Evolutionary conservation across 2,329 filamentous ascomycete genomes (phyloP), one percentile per base, ranked within the genome.

Genomic region (Diaporthe amygdali): DNA sequence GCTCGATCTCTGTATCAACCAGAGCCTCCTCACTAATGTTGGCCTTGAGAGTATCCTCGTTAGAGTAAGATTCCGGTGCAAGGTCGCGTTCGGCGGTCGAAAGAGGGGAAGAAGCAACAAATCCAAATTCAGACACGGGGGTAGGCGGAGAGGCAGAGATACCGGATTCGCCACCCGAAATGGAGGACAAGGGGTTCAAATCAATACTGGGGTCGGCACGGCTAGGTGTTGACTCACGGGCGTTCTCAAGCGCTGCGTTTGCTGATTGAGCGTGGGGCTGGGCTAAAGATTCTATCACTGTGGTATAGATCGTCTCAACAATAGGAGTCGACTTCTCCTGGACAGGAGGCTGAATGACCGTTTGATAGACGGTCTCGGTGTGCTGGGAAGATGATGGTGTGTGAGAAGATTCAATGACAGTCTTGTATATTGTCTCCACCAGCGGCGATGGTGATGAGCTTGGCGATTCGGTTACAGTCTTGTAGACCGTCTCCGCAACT

Each of bases 341-440:
- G 2, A 52, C 10, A 2, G 66, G 52, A 8, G 63, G 66, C 20
- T 69, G 41, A 4, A 68, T 66, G 15, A 71, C 56, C 15, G 70
- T 71, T 2, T 69, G 70, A 20, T 71, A 71, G 10, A 69, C n/a
- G 4, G 68, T 61, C 15, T 71, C 70, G 5, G 68, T 68, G 12
- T 59, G 66, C 39, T 46, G 39, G 17, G 56, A 63, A 4, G 56
- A 27, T 34, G 56, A 12, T 14, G 55, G 32, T 5, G 25, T 39
- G 25, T 46, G 56, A 22, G 56, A 41, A 15, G 34, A 63, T 20
- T 73, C 70, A 2, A 73, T 68, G 20, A 76, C 72, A 8, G 76
- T 77, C 71, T 77, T 72, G 61, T 71, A 74, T 22, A 77, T 71
- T 17, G 71, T 69, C 41, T 74, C 71, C 20, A 54, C 37, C 39